These are phyloP conservation scores for Heterobasidion irregulare DNA, from an alignment of 1,284 basidiomycete species.

Conservation along the genomic window DNA sequence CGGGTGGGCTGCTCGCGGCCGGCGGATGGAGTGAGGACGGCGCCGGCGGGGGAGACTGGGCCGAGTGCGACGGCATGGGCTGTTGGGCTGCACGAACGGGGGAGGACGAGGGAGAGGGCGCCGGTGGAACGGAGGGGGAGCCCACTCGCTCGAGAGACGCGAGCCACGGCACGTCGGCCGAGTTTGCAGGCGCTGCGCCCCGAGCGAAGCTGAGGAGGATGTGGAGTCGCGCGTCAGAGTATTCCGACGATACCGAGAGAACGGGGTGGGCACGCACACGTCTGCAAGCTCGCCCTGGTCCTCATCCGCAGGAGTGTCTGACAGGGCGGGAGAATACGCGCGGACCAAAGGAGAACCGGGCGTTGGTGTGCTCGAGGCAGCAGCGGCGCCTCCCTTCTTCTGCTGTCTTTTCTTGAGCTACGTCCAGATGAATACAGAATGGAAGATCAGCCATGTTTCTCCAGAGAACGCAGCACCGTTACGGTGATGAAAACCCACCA, in stretches of 20 bases:
- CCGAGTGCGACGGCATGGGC: not conserved
- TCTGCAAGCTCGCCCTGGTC: conserved; percentile 8
- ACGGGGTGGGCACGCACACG: conserved; percentile 1
- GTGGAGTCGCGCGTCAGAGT: not conserved
- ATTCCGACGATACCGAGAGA: not conserved
- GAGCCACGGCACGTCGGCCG: conserved; percentile 35
- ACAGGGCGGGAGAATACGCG: conserved; percentile 12
- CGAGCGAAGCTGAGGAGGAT: conserved; percentile 18
- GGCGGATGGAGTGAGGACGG: conserved; percentile 8
- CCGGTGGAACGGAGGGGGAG: conserved; percentile 14
- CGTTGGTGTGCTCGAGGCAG: conserved; percentile 24
- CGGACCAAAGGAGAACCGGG: conserved; percentile 21
- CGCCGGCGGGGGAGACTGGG: conserved; percentile 12
- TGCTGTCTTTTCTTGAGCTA: conserved; percentile 60
- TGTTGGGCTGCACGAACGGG: not conserved
- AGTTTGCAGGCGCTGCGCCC: conserved; percentile 5
- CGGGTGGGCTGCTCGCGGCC: not conserved
- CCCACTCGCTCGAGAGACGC: conserved; percentile 46
- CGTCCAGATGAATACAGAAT: conserved; percentile 32
- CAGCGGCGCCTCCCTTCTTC: conserved; percentile 40
- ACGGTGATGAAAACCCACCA: conserved; percentile 36
- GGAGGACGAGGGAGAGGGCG: conserved; percentile 6
- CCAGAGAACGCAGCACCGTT: not conserved
- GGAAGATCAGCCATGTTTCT: conserved; percentile 4
- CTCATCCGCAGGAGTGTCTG: conserved; percentile 11